Base-by-base conservation (phyloP, 2,329 filamentous ascomycete species). In the Orbilia oligospora region DNA sequence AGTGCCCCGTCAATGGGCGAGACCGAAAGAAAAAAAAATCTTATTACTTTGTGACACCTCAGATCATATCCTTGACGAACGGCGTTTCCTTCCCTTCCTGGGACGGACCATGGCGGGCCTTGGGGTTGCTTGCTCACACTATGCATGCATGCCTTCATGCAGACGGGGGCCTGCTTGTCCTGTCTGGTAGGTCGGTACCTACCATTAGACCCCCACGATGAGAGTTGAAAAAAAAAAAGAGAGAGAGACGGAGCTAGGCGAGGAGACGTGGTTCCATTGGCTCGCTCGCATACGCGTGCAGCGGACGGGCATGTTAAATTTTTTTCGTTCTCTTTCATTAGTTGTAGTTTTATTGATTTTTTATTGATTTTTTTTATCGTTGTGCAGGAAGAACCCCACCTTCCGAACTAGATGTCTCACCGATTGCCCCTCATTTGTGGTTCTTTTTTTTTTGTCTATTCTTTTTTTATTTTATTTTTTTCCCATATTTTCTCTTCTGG, bases 401-500 rank as follows among this genome's bases (percentile, higher is more conserved):
- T 79, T 73, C 76, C 69, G 64, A 70, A 73, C 80, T 76, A 79
- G 81, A 80, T 64, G 80, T 66, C 66, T 80, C 72, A 70, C 65
- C 44, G 71, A 71, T 66, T 80, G 73, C 73, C 81, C 49, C 76
- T 81, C 70, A 70, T 80, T 76, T 36, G 33, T 6, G 1, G 1
- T 36, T 5, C 1, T 36, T 80, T 76, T 51, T 24, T 51, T 5
- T 51, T 5, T 14, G 20, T 51, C 1, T 44, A 20, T 44, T 51
- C 36, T 30, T 55, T 65, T 36, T 48, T 16, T 51, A 24, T 30
- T 55, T 56, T 30, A 22, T 48, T 16, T 49, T 70, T 49, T 44
- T 30, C n/a, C 12, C n/a, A n/a, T n/a, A n/a, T n/a, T 38, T 30
- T 53, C 49, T 46, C 12, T 18, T 24, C 1, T 51, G 9, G 10